Conservation (phyloP, 2,329 filamentous ascomycete genomes). For the Xylaria sp. region DNA sequence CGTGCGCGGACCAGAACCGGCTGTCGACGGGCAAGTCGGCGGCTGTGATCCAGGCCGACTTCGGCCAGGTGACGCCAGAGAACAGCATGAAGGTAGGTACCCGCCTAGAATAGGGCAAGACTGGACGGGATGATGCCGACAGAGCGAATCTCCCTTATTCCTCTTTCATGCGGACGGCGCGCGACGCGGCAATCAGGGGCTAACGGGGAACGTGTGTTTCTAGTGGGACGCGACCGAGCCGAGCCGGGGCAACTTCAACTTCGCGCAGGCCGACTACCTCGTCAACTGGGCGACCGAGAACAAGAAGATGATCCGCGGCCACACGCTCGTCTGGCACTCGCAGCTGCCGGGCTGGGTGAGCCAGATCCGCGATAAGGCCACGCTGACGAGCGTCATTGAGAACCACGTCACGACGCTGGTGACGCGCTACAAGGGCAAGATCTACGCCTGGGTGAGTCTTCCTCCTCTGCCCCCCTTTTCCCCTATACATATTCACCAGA, state of each 20-base stretch:
- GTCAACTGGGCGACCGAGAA: constrained; percentile 68
- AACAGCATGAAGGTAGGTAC: constrained; percentile 62
- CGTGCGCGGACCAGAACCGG: constrained; percentile 64
- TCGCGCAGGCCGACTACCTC: constrained; percentile 66
- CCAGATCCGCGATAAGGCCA: constrained; percentile 50
- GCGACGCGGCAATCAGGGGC: background rate
- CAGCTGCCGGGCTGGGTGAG: constrained; percentile 70
- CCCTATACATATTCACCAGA: constrained; percentile 51
- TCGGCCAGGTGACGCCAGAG: constrained; percentile 73
- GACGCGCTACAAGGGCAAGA: constrained; percentile 70
- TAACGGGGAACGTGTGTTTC: constrained; percentile 50
- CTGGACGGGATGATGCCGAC: no score
- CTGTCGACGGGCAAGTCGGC: constrained; percentile 62
- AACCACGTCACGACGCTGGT: constrained; percentile 70
- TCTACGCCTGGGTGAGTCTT: constrained; percentile 52
- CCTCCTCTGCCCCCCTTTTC: background rate
- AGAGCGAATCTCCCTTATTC: no score
- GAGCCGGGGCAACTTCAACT: constrained; percentile 63
- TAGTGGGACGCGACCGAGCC: constrained; percentile 69
- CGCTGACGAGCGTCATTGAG: constrained; percentile 66
- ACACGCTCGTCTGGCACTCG: constrained; percentile 74
- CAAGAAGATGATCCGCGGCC: constrained; percentile 70
- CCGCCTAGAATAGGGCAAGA: background rate
- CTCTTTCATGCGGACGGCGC: no score
- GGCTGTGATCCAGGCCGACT: constrained; percentile 69